Conservation (phyloP, 1,284 basidiomycete genomes). For the Leccinum subfulvum region DNA sequence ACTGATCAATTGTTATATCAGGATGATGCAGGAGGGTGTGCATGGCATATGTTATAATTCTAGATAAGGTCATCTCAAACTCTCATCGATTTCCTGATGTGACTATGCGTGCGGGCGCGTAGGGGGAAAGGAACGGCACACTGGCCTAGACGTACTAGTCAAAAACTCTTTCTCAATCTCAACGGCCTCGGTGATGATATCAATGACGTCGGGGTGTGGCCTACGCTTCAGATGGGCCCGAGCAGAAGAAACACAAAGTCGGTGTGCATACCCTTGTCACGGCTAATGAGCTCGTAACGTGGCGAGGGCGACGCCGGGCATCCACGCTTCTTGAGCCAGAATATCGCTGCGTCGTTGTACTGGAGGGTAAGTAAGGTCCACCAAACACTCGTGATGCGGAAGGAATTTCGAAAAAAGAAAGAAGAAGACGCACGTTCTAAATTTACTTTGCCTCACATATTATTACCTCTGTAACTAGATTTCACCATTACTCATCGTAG, state of each 20-base stretch:
- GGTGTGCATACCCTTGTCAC: constrained; percentile 97
- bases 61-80: too few species aligned
- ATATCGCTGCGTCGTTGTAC: constrained; percentile 69
- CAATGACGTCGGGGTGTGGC: constrained; percentile 79
- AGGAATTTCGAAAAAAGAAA: too few species aligned
- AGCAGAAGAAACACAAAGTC: constrained; percentile 96
- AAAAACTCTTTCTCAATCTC: constrained; percentile 82
- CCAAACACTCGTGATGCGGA: too few species aligned
- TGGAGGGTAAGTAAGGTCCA: too few species aligned
- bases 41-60: too few species aligned
- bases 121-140: not conserved
- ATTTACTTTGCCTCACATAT: too few species aligned
- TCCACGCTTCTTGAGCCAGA: constrained; percentile 99
- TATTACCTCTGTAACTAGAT: too few species aligned
- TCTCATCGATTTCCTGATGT: too few species aligned
- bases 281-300: constrained; percentile 88
- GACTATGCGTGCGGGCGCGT: not conserved
- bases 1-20: too few species aligned
- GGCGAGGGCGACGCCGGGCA: constrained; percentile 96
- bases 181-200: constrained; percentile 84
- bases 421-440: too few species aligned
- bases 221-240: constrained; percentile 71
- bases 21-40: too few species aligned
- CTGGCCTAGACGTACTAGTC: constrained; percentile 47
- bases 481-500: constrained; percentile 50